These are phyloP conservation scores for Magnolia kwangsiensis DNA, from an alignment of 164 flowering plant genomes.

Conservation along the genomic window DNA sequence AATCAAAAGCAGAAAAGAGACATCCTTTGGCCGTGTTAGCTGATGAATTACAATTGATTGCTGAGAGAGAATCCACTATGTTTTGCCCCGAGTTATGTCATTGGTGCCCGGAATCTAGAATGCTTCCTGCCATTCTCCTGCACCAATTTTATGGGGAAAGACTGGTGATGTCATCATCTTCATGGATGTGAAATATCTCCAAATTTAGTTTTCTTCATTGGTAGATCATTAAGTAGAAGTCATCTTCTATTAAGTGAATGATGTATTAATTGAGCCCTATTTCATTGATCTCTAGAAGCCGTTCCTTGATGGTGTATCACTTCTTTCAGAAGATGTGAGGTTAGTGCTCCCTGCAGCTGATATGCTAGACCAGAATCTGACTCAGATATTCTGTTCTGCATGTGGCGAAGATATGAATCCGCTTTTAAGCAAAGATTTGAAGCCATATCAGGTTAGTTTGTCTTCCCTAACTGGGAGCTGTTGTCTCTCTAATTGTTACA, in stretches of 20 bases:
- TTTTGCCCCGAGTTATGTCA: conserved; percentile 53
- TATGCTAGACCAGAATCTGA: conserved; percentile 48
- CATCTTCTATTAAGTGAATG: neutral
- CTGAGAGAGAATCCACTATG: conserved; percentile 48
- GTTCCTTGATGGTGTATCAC: conserved; percentile 50
- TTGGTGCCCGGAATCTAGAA: conserved; percentile 62
- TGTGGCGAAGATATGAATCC: conserved; percentile 22
- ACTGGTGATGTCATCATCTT: conserved; percentile 43
- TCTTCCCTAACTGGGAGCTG: neutral
- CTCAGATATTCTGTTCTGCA: conserved; percentile 36
- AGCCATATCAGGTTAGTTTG: conserved; percentile 52
- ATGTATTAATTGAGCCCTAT: conserved; percentile 9
- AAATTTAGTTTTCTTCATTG: conserved; percentile 9
- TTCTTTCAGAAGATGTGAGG: conserved; percentile 61
- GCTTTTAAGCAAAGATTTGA: conserved; percentile 26
- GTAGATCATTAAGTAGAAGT: neutral
- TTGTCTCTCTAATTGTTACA: neutral
- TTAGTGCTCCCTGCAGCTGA: conserved; percentile 70
- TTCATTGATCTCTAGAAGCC: conserved; percentile 44
- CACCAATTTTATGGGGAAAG: conserved; percentile 64
- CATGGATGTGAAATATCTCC: neutral
- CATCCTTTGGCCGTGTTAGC: conserved; percentile 75
- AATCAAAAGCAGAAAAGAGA: conserved; percentile 30
- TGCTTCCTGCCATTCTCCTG: conserved; percentile 39
- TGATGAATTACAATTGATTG: conserved; percentile 51